Base-by-base conservation (phyloP, 2,329 filamentous ascomycete species). In the Phialocephala sp. region DNA sequence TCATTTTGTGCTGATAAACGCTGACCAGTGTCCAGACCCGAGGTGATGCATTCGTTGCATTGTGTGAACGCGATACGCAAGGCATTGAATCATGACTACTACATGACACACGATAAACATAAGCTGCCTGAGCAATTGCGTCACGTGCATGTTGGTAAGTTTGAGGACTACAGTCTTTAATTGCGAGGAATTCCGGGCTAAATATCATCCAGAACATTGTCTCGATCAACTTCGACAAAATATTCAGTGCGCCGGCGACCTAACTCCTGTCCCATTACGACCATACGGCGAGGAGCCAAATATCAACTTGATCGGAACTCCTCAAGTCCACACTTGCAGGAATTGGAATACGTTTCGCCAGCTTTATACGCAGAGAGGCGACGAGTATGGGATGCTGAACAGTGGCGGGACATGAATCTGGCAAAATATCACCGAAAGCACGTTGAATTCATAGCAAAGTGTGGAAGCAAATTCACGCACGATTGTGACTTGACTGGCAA, bases 31-130 rank as follows among this genome's bases (percentile, higher is more conserved):
- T 41, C 9, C 24, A 70, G 66, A 47, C 58, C 69, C 24, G 68
- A 71, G 41, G 66, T 69, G 5, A 67, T 71, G 60, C 66, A 72
- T 55, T 72, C 68, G 41, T 58, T 72, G 55, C 68, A 72, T 57
- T 69, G 66, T 47, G 45, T 71, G 52, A 70, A 71, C 43, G 52
- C 63, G 1, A 60, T 72, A 27, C 63, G 66, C 2, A 70, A 70
- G 59, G 65, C 61, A 18, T 32, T 69, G 1, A 43, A 61, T 35
- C 62, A 59, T 2, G 65, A 68, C n/a, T 70, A 72, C 50, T 70
- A 72, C 55, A 39, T 37, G 0, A 36, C 37, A 9, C 37, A 68
- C 15, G 62, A 67, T 22, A 60, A 61, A 14, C 59, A 68, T 59
- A 41, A 55, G n/a, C 52, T 69, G 2, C 65, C 65, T n/a, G 35